Evolutionary conservation across 1,284 basidiomycete species (phyloP).

Genomic region (Trichosporon sp.): DNA sequence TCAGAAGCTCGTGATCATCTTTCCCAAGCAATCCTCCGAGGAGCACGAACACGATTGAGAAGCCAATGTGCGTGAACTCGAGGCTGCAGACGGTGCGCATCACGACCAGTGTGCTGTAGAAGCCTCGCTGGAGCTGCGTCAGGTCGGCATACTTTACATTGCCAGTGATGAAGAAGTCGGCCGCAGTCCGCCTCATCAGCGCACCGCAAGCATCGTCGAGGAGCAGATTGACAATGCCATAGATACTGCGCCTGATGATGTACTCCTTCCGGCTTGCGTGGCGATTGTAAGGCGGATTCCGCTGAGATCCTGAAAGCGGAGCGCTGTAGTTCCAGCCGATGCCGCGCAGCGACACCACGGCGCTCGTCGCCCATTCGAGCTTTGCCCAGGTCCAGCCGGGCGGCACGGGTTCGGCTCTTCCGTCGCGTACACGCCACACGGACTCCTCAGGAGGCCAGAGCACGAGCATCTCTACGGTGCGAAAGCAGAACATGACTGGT

Average conservation of each 20-base stretch:
- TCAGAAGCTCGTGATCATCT: conserved; percentile 29
- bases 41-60: conserved; percentile 16
- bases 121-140: conserved; percentile 19
- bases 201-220: conserved; percentile 13
- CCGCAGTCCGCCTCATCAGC: conserved; percentile 24
- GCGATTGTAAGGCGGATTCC: conserved; percentile 24
- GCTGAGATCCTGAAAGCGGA: conserved; percentile 24
- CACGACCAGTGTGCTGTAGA: conserved; percentile 26
- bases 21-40: conserved; percentile 33
- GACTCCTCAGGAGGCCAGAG: conserved; percentile 36
- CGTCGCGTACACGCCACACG: conserved; percentile 23
- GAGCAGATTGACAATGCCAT: not conserved
- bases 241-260: conserved; percentile 13
- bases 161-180: conserved; percentile 26
- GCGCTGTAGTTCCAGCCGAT: conserved; percentile 40
- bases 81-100: conserved; percentile 24
- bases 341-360: conserved; percentile 35
- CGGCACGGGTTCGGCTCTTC: conserved; percentile 30
- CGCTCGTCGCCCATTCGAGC: conserved; percentile 30
- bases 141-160: conserved; percentile 20
- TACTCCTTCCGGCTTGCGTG: conserved; percentile 22
- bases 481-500: conserved; percentile 16
- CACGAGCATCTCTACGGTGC: conserved; percentile 29
- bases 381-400: conserved; percentile 33
- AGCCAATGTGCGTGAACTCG: conserved; percentile 18